Percentiles rank a stretch among this genome's conserved stretches.
These are phyloP conservation scores for Actinomortierella ambigua DNA, from an alignment of 371 early-diverging fungal species.

Conservation along the genomic window DNA sequence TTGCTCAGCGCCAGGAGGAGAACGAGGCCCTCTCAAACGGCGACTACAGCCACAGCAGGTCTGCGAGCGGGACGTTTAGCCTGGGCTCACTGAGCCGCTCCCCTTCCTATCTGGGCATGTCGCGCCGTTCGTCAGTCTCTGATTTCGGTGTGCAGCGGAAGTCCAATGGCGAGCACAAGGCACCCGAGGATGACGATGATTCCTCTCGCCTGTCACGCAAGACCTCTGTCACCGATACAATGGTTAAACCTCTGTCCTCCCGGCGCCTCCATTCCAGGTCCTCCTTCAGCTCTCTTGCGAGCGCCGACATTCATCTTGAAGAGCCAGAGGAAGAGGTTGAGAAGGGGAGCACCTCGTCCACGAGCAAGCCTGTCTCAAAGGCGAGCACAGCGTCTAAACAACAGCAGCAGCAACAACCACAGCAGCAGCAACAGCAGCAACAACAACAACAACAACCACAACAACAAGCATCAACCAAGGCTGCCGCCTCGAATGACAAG, in stretches of 20 bases:
- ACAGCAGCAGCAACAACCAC: slow-evolving; percentile 4
- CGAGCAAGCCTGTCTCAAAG: not conserved
- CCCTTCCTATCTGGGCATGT: slow-evolving; percentile 9
- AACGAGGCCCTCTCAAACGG: too few species aligned
- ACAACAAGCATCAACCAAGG: too few species aligned
- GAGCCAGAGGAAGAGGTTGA: not conserved
- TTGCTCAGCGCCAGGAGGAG: too few species aligned
- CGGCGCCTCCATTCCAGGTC: not conserved
- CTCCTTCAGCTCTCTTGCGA: slow-evolving; percentile 11
- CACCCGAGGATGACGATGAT: slow-evolving; percentile 5
- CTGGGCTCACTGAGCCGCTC: slow-evolving; percentile 10
- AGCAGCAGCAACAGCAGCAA: not conserved
- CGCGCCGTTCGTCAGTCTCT: slow-evolving; percentile 18
- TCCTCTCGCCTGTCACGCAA: slow-evolving; percentile 20
- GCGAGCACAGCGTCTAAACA: not conserved
- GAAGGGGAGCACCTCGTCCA: not conserved
- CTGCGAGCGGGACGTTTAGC: too few species aligned
- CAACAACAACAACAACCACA: not conserved
- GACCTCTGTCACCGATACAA: slow-evolving; percentile 38
- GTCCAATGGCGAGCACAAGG: too few species aligned
- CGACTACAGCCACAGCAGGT: too few species aligned
- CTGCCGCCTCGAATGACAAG: slow-evolving; percentile 1
- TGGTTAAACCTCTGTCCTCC: slow-evolving; percentile 16
- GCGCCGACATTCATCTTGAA: slow-evolving; percentile 9
- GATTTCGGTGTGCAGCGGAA: slow-evolving; percentile 11